phyloP scores from a whole-genome alignment of 1,284 basidiomycete species.

The Cryptococcus sp. region DNA sequence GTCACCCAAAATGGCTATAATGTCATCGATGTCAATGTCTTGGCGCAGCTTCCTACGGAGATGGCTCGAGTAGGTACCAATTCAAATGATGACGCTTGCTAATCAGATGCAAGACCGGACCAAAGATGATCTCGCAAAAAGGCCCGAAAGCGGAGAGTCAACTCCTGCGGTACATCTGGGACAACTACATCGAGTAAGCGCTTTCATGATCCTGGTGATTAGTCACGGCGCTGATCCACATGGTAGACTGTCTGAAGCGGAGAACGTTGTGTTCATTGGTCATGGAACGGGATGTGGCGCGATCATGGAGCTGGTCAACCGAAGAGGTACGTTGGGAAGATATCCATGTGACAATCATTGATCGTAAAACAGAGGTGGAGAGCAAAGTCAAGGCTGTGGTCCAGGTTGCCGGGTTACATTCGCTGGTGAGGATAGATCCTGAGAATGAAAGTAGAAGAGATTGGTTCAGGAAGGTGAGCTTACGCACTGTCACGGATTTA shows the following conservation, averaged over 20 bases:
- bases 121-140: conserved; percentile 21
- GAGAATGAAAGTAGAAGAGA: conserved; percentile 28
- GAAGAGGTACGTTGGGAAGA: conserved; percentile 56
- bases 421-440: conserved; percentile 41
- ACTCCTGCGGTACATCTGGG: conserved; percentile 82
- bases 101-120: not conserved
- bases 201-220: too few species aligned
- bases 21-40: conserved; percentile 82
- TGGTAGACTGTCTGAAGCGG: conserved; percentile 62
- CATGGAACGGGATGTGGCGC: conserved; percentile 76
- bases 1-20: conserved; percentile 60
- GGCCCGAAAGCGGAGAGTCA: conserved; percentile 47
- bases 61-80: conserved; percentile 18
- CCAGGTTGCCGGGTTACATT: conserved; percentile 67
- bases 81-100: not conserved
- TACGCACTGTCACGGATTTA: not conserved
- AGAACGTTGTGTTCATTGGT: conserved; percentile 73
- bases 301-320: conserved; percentile 66
- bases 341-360: not conserved
- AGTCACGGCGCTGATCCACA: too few species aligned
- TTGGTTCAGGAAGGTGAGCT: conserved; percentile 42
- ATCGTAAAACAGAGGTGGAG: conserved; percentile 54
- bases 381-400: conserved; percentile 63
- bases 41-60: conserved; percentile 58
- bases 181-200: conserved; percentile 81